Evolutionary conservation across 441 rosid species (phyloP).

Genomic region (Capsella rubella): DNA sequence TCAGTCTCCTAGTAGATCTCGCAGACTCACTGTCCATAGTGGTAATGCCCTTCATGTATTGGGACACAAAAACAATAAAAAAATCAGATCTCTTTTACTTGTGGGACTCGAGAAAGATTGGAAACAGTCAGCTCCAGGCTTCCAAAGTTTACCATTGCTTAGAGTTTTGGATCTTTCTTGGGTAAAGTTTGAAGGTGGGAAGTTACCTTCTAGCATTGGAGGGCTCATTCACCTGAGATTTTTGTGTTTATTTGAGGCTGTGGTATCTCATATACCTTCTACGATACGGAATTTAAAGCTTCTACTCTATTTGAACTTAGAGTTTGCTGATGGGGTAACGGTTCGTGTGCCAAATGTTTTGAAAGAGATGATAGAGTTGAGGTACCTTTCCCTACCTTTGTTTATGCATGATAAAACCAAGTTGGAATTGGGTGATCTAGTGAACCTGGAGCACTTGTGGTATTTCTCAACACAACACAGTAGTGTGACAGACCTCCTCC

Average conservation of each 20-base stretch:
- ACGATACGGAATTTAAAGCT: neutral
- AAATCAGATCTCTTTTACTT: neutral
- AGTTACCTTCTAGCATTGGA: neutral
- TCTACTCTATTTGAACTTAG: neutral
- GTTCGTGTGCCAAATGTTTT: neutral
- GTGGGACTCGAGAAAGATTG: neutral
- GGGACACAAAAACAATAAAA: neutral
- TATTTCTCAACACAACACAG: neutral
- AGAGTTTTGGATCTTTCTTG: neutral
- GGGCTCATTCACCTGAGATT: neutral
- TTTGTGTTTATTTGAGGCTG: neutral
- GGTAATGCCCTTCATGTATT: neutral
- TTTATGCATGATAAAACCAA: rapidly evolving
- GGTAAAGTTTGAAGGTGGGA: neutral
- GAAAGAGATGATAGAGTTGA: neutral
- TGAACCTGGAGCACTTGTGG: neutral
- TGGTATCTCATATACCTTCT: neutral
- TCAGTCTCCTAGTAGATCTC: neutral
- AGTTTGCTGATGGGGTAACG: neutral
- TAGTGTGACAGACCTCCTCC: neutral
- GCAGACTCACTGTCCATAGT: neutral
- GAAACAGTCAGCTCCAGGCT: neutral
- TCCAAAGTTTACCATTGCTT: neutral
- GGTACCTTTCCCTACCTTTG: neutral
- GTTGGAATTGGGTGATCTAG: neutral